A percentile compares a stretch with the other conserved stretches of the same genome.
phyloP scores from a whole-genome alignment of 208 protist genomes.

The Plasmodiophora brassicae region DNA sequence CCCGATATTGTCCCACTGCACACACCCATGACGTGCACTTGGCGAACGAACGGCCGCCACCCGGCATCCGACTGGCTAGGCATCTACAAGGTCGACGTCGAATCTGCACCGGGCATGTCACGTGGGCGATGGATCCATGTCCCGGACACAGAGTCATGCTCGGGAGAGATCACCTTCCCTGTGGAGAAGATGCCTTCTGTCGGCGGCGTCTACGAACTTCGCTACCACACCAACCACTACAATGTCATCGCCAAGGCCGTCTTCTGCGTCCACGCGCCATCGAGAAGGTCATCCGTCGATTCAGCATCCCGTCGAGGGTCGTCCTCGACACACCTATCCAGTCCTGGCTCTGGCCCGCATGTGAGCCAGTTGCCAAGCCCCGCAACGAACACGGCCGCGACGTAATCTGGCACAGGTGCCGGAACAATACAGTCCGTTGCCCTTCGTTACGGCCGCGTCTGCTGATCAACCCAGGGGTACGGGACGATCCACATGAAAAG shows the following conservation, averaged over 20 bases:
- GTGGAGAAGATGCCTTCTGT: neutral
- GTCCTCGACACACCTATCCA: too few species aligned
- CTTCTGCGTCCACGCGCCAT: too few species aligned
- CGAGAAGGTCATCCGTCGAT: too few species aligned
- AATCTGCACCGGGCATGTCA: slow-evolving; percentile 1
- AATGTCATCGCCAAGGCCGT: neutral
- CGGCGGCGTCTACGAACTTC: neutral
- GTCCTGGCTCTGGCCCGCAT: too few species aligned
- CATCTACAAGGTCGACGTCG: neutral
- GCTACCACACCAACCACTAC: slow-evolving; percentile 12
- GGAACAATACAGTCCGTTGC: too few species aligned
- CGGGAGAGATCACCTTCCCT: neutral
- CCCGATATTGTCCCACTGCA: neutral
- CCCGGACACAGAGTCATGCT: slow-evolving; percentile 19
- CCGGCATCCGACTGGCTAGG: neutral
- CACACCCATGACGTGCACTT: neutral
- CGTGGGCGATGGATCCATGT: neutral
- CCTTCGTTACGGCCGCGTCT: too few species aligned
- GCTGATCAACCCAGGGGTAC: too few species aligned
- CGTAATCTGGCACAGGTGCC: too few species aligned
- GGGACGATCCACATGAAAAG: too few species aligned
- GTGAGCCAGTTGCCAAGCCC: too few species aligned
- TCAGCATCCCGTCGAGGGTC: too few species aligned
- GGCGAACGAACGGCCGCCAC: neutral
- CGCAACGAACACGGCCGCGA: too few species aligned